Evolutionary conservation across 139 green algal species (phyloP), one percentile per base, ranked within the genome.

Genomic region (Chlamydomonas sphaeroides): DNA sequence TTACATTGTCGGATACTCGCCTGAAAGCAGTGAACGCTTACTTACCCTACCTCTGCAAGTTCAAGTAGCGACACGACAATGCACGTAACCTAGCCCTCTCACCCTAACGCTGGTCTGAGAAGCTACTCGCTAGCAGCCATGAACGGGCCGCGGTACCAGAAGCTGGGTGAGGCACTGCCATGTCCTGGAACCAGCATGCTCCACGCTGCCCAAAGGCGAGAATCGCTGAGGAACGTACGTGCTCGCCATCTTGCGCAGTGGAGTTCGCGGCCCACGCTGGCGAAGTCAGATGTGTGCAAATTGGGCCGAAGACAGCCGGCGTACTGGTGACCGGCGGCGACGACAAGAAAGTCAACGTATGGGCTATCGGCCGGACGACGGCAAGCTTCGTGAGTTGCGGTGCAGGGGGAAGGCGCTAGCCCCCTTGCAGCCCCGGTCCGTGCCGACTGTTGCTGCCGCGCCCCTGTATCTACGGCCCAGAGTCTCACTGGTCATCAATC

Each of bases 301-400:
- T 98, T 63, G 94, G 94, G 14, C 83, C 91, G 0, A 93, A 92
- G 85, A 94, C 89, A 56, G 85, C 85, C 15, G 91, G 91, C 5
- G 90, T 97, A 17, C 86, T 98, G 5, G 94, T 94, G 1, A 98
- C 94, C 2, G 94, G 94, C n/a, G 94, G 94, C 21, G 94, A 98
- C n/a, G 94, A 98, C 89, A 94, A 91, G 56, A 94, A 93, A 38
- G 93, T 98, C n/a, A 97, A 98, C 61, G 81, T 98, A 1, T 98
- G 93, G 93, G 88, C 92, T 3, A 92, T 97, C 61, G 94, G 94
- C 25, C 91, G 94, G 68, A 82, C 89, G 0, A 88, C 86, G 33
- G 85, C 88, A 18, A 76, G 82, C 30, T 77, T 92, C 83, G 92
- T 95, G 65, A 83, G 88, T 79, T 2, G 4, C 32, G 21, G 45